Base-by-base conservation (phyloP, 202 grass and related monocot genomes). In the Schoenoplectus triqueter region DNA sequence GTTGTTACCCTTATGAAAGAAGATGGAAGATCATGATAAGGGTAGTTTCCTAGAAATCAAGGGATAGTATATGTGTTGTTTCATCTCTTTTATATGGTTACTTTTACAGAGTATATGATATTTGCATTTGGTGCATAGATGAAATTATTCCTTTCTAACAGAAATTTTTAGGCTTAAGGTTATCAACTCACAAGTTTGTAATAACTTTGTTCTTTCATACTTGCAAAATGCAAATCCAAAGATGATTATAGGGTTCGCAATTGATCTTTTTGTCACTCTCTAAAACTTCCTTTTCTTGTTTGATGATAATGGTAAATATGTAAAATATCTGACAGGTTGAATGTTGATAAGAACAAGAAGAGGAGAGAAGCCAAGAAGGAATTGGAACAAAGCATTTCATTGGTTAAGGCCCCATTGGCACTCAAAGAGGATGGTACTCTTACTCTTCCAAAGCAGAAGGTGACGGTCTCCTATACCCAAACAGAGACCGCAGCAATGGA, bases 401-500 rank as follows among this genome's bases (percentile, higher is more conserved):
- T 99, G 60, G 84, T 99, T 66, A 92, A 87, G 0, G 85, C 82
- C 14, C 89, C 89, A 9, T 86, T 76, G 46, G 74, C 86, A 14
- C 20, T 87, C 20, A 55, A 72, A 54, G 80, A 88, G 83, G 86
- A 88, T 2, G 8, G 57, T 14, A 73, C 66, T 49, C 10, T 41
- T 14, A 57, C n/a, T 44, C 67, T 78, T 51, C 60, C 80, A 41
- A 99, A 94, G 84, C 50, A 86, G 2, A 88, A 85, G 86, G 91
- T 98, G 54, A 65, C 66, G 9, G 91, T 96, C 84, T 67, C 88
- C 48, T 69, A 69, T 83, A 69, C 78, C 48, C 88, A 82, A 73
- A 71, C 82, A 0, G 84, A 92, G 69, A 86, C 69, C 45, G 71
- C 84, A 22, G 64, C 8, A 10, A 97, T 92, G 91, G 93, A 99